These are phyloP conservation scores for Tetracladium maxilliforme DNA, from an alignment of 2,329 filamentous ascomycete genomes.

Conservation along the genomic window DNA sequence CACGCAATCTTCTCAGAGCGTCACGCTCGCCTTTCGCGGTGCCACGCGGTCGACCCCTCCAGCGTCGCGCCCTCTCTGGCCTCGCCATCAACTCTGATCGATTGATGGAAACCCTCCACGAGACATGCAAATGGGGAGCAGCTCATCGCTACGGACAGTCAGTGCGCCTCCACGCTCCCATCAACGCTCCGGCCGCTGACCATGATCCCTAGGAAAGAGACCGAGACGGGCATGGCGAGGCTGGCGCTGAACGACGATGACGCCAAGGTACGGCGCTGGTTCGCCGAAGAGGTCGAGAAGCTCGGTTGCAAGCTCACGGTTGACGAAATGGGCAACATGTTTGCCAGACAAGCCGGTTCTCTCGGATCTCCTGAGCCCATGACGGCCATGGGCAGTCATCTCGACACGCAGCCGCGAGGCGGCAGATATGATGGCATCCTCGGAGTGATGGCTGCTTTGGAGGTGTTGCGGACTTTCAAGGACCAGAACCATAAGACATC, in stretches of 20 bases:
- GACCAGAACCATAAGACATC: constrained; percentile 54
- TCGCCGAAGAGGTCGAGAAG: constrained; percentile 40
- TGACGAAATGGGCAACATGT: constrained; percentile 68
- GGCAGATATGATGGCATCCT: constrained; percentile 63
- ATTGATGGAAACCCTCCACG: too few species aligned
- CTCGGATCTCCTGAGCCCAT: too few species aligned
- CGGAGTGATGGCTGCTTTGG: constrained; percentile 54
- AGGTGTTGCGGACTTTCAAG: constrained; percentile 50
- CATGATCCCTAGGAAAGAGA: too few species aligned
- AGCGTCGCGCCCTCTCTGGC: too few species aligned
- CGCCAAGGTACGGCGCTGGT: constrained; percentile 59
- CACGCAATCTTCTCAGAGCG: too few species aligned
- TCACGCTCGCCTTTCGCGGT: too few species aligned
- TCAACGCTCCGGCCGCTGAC: too few species aligned
- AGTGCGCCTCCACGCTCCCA: too few species aligned
- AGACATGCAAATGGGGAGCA: too few species aligned
- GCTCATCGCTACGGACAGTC: too few species aligned
- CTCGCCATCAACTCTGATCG: too few species aligned
- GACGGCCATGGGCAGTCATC: constrained; percentile 53
- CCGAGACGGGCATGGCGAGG: constrained; percentile 47
- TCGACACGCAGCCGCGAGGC: constrained; percentile 44
- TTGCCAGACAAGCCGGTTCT: constrained; percentile 50
- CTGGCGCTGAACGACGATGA: constrained; percentile 56
- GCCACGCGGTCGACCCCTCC: too few species aligned
- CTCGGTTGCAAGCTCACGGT: constrained; percentile 51